Conservation (phyloP, 495 filamentous ascomycete species). For the Aspergillus leporis region DNA sequence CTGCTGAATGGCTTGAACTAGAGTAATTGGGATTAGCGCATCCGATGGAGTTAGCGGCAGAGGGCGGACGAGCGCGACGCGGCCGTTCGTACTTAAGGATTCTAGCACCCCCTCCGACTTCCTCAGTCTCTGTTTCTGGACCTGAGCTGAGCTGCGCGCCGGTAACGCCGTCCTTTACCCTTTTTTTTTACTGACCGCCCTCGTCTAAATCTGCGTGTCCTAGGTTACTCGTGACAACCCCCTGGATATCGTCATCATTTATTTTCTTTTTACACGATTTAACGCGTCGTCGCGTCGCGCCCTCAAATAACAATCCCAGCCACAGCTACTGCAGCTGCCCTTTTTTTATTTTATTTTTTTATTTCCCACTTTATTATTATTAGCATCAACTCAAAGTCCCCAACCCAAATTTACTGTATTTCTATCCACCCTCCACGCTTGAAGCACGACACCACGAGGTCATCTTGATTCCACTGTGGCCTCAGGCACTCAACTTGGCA, state of each 20-base stretch:
- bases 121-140: conserved; percentile 44
- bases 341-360: conserved; percentile 15
- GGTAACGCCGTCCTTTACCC: conserved; percentile 27
- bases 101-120: conserved; percentile 50
- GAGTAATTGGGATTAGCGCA: conserved; percentile 36
- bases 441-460: conserved; percentile 6
- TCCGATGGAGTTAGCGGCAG: conserved; percentile 45
- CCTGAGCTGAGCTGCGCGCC: conserved; percentile 31
- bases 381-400: conserved; percentile 10
- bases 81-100: conserved; percentile 54
- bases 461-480: conserved; percentile 10
- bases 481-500: conserved; percentile 24
- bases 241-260: conserved; percentile 17
- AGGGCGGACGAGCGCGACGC: conserved; percentile 38
- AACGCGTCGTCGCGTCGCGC: conserved; percentile 36
- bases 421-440: conserved; percentile 13
- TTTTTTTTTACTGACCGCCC: conserved; percentile 23
- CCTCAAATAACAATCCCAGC: conserved; percentile 21
- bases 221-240: conserved; percentile 2
- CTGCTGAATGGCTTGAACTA: conserved; percentile 34
- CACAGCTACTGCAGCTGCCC: conserved; percentile 19
- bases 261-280: conserved; percentile 12
- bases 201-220: conserved; percentile 8
- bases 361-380: conserved; percentile 15
- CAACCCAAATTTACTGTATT: conserved; percentile 4